phyloP scores from a whole-genome alignment of 441 rosid species.

The Corymbia citriodora region DNA sequence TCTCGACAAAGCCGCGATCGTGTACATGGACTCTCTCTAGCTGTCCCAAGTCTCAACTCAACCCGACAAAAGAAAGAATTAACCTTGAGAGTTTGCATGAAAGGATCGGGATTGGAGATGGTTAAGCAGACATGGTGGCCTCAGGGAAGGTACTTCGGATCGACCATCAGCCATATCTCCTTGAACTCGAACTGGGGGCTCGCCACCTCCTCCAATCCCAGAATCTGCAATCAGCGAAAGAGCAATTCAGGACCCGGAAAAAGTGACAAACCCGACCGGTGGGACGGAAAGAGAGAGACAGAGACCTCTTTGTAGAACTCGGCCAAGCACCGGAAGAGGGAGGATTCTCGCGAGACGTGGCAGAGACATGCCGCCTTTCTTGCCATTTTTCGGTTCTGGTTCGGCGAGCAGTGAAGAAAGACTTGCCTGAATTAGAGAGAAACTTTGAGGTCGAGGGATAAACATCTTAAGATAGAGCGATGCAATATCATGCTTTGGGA shows the following conservation, averaged over 20 bases:
- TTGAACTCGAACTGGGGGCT: slow-evolving; percentile 59
- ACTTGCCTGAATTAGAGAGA: too few species aligned
- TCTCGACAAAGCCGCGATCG: too few species aligned
- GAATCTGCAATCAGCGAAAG: slow-evolving; percentile 25
- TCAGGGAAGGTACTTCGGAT: slow-evolving; percentile 64
- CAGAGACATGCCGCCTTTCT: too few species aligned
- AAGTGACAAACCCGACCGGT: neutral
- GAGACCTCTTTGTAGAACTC: too few species aligned
- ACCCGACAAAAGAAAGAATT: neutral
- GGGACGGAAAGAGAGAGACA: neutral
- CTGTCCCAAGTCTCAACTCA: neutral
- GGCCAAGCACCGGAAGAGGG: too few species aligned
- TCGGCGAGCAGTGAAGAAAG: too few species aligned
- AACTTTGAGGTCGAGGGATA: too few species aligned
- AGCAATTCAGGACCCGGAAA: neutral
- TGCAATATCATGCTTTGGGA: too few species aligned
- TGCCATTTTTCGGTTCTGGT: too few species aligned
- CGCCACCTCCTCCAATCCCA: slow-evolving; percentile 72
- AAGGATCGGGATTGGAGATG: slow-evolving; percentile 56
- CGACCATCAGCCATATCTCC: slow-evolving; percentile 59
- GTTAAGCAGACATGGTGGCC: slow-evolving; percentile 85
- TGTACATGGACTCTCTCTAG: too few species aligned
- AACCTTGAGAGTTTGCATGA: slow-evolving; percentile 59
- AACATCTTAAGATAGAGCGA: too few species aligned
- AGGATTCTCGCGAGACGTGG: too few species aligned